phyloP scores from a whole-genome alignment of 768 basidiomycete genomes.

The Mycena albidolilacea region DNA sequence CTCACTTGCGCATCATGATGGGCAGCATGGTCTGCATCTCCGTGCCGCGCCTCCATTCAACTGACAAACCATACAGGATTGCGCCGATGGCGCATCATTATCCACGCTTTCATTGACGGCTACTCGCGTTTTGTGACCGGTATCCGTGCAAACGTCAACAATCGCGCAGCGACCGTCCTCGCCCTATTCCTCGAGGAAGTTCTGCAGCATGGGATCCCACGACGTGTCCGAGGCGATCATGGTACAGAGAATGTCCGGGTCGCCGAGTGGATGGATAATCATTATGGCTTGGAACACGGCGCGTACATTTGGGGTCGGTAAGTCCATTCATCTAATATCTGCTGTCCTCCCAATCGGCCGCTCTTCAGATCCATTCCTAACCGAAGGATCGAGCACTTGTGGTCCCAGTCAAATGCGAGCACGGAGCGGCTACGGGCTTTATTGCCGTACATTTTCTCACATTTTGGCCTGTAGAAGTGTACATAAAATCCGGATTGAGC shows the following conservation, averaged over 20 bases:
- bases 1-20: no score
- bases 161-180: constrained; percentile 18
- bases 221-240: constrained; percentile 22
- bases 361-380: neutral
- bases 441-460: no score
- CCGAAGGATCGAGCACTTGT: no score
- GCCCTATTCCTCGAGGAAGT: constrained; percentile 15
- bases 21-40: no score
- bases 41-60: no score
- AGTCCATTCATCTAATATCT: constrained; percentile 6
- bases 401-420: no score
- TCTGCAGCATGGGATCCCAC: neutral
- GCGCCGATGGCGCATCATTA: neutral
- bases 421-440: no score
- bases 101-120: constrained; percentile 35
- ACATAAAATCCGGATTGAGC: constrained; percentile 22
- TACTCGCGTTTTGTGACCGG: constrained; percentile 38
- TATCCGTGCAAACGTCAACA: constrained; percentile 21
- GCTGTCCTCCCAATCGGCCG: no score
- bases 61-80: no score
- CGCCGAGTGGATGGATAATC: constrained; percentile 47
- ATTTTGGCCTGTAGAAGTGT: constrained; percentile 31
- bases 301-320: constrained; percentile 59
- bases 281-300: constrained; percentile 41
- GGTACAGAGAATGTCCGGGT: constrained; percentile 50